Evolutionary conservation across 75 land plant species (phyloP), one percentile per base, ranked within the genome.

Genomic region (Larix kaempferi): DNA sequence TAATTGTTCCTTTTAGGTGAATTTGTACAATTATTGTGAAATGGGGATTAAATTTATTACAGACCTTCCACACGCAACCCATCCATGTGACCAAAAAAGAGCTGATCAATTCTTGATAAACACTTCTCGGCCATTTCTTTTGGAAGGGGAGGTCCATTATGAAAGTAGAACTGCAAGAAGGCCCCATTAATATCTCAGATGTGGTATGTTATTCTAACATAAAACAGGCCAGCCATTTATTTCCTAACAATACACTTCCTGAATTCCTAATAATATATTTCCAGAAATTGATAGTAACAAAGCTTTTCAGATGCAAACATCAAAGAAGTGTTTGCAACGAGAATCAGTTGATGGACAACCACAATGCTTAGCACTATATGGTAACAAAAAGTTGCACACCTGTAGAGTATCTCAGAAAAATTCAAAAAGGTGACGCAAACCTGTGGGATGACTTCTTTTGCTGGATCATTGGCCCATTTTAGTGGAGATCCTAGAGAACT

Each of bases 71-170:
- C 71, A 62, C 85, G 94, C 56, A 96, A 66, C 41, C 99, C 99
- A 75, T 92, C 89, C 44, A 76, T 26, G 69, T 90, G 92, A 75
- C 87, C 83, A 77, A 81, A 84, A 82, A 92, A 96, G 78, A 92
- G 76, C 56, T 90, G 90, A 81, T 90, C 81, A 71, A 90, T 83
- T 77, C 84, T 89, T 71, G 79, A 83, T 76, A 94, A 54, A 78
- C 86, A 92, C 60, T 87, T 84, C 63, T 94, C 94, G 37, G 84
- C 87, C 80, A 93, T 58, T 61, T 94, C 97, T 44, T 80, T 87
- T 41, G 99, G 88, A 41, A 97, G 80, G 52, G 99, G 97, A 35
- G 89, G 89, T 10, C 97, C 98, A 88, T 91, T 87, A 66, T 93
- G 91, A 73, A 93, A 95, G 80, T 91, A 95, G 78, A 95, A 95